phyloP scores from a whole-genome alignment of 257 asterid genomes.

The Buddleja alternifolia region DNA sequence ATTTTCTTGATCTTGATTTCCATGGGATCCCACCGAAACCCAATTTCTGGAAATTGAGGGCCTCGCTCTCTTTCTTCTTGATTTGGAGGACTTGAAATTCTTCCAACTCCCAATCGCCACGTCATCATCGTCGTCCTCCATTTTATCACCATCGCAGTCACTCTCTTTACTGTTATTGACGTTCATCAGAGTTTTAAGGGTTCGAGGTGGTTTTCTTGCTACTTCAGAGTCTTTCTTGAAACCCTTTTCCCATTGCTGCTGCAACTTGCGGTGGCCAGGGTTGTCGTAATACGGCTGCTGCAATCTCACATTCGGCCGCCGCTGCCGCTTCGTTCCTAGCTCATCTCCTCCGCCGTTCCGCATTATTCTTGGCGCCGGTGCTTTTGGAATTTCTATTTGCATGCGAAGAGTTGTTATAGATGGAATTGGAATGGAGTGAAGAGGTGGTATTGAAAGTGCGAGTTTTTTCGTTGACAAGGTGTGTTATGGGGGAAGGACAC shows the following conservation, averaged over 20 bases:
- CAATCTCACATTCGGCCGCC: conserved; percentile 56
- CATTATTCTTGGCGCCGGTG: conserved; percentile 25
- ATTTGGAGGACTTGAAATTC: conserved; percentile 25
- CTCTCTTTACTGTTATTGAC: no score
- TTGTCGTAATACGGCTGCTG: conserved; percentile 46
- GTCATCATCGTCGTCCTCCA: conserved; percentile 35
- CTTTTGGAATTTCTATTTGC: no score
- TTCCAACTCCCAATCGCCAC: conserved; percentile 45
- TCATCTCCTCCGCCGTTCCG: conserved; percentile 30
- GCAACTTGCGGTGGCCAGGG: conserved; percentile 36
- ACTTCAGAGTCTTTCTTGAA: conserved; percentile 24
- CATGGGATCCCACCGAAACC: conserved; percentile 19
- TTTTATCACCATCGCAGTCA: background rate
- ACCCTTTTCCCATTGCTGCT: conserved; percentile 34
- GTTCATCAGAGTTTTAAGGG: conserved; percentile 2
- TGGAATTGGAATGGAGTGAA: no score
- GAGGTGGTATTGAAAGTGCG: no score
- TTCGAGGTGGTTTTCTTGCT: conserved; percentile 34
- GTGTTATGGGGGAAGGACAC: no score
- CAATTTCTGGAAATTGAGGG: conserved; percentile 31
- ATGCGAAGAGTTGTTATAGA: no score
- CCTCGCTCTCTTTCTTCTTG: conserved; percentile 35
- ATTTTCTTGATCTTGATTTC: conserved; percentile 19
- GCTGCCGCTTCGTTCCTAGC: conserved; percentile 37
- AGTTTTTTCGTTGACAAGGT: no score